Conservation (phyloP, 2,329 filamentous ascomycete species). For the Fusarium multiceps region DNA sequence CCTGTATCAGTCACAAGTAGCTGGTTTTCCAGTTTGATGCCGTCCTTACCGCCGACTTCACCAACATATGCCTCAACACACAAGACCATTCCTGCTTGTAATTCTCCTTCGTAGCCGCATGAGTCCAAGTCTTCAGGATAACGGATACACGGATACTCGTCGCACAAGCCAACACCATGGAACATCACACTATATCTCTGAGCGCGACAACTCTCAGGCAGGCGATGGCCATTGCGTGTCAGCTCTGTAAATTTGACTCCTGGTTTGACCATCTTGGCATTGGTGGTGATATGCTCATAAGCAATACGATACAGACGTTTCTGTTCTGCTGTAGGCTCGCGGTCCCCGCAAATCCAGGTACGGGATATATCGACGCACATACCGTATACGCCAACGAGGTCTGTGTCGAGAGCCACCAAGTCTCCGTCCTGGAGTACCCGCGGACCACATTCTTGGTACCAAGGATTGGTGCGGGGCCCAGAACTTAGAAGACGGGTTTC, state of each 20-base stretch:
- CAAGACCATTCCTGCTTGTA: neutral
- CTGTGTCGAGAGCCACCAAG: neutral
- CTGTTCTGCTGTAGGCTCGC: neutral
- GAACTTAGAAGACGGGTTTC: slow-evolving; percentile 1
- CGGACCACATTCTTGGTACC: neutral
- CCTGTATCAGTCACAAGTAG: neutral
- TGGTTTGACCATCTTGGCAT: neutral
- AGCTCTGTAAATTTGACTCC: neutral
- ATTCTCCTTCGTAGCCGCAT: neutral
- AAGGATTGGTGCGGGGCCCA: neutral
- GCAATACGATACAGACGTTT: neutral
- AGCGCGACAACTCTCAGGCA: neutral
- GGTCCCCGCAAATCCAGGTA: neutral
- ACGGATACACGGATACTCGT: neutral
- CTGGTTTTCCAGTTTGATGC: neutral
- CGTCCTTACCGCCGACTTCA: neutral
- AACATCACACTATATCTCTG: neutral
- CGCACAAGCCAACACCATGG: neutral
- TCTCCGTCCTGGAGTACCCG: neutral
- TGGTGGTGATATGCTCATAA: neutral
- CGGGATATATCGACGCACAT: neutral
- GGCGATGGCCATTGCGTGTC: neutral
- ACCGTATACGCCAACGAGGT: neutral
- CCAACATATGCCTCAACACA: neutral
- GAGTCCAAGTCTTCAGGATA: neutral